These are phyloP conservation scores for Neospermospora avenae DNA, from an alignment of 2,329 filamentous ascomycete genomes.

Conservation along the genomic window DNA sequence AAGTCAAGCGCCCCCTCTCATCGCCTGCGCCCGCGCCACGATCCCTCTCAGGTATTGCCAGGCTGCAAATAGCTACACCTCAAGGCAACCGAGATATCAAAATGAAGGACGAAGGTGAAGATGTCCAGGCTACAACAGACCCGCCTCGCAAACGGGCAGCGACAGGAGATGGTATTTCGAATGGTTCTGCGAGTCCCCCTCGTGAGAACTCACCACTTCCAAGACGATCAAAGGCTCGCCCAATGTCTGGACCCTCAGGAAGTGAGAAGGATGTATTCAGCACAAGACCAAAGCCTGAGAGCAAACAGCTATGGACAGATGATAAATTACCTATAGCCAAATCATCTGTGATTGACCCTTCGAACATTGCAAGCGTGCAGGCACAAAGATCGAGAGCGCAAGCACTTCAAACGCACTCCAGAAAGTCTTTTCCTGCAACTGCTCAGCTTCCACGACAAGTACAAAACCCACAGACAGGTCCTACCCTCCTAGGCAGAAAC, in stretches of 20 bases:
- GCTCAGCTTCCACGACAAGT: neutral
- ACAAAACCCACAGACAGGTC: conserved; percentile 49
- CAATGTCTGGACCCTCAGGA: conserved; percentile 18
- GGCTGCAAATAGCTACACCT: conserved; percentile 22
- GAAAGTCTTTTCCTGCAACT: conserved; percentile 15
- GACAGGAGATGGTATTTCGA: conserved; percentile 31
- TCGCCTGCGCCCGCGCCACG: conserved; percentile 2
- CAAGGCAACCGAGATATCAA: conserved; percentile 17
- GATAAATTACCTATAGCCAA: conserved; percentile 19
- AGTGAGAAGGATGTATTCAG: conserved; percentile 18
- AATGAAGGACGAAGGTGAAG: conserved; percentile 24
- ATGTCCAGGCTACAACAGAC: conserved; percentile 13
- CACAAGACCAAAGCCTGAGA: conserved; percentile 18
- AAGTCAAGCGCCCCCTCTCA: conserved; percentile 3
- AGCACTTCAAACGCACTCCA: conserved; percentile 16
- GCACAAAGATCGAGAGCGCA: conserved; percentile 23
- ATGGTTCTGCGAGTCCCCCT: conserved; percentile 26
- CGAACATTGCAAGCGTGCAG: conserved; percentile 30
- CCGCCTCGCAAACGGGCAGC: conserved; percentile 30
- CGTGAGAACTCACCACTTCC: conserved; percentile 28
- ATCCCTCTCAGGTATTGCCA: conserved; percentile 20
- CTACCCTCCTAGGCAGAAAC: conserved; percentile 45
- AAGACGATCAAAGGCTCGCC: conserved; percentile 24
- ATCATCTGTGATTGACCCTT: conserved; percentile 25
- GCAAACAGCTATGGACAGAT: conserved; percentile 31